phyloP scores from a whole-genome alignment of 225 moss, liverwort and hornwort genomes.

The Physcomitrium patens region DNA sequence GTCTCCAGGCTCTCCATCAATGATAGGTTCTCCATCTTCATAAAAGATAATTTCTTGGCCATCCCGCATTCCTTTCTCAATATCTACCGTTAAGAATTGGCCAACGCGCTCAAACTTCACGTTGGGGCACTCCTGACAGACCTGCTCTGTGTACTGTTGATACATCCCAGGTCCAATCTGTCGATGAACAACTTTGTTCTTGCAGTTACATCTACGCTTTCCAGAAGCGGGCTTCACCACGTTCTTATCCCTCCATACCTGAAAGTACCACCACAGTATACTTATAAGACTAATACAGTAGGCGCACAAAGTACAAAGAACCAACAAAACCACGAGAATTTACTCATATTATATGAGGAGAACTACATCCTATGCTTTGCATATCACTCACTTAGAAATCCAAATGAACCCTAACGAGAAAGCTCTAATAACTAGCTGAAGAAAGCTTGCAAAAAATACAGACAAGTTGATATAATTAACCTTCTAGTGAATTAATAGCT shows the following conservation, averaged over 20 bases:
- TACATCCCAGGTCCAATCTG: conserved; percentile 97
- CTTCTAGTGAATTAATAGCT: too few relatives aligned
- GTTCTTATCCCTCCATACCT: conserved; percentile 96
- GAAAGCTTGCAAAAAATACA: neutral
- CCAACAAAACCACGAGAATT: neutral
- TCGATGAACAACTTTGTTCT: conserved; percentile 84
- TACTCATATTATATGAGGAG: neutral
- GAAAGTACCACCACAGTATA: neutral
- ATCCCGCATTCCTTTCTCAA: conserved; percentile 90
- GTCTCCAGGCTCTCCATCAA: conserved; percentile 92
- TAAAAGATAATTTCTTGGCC: conserved; percentile 94
- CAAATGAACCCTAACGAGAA: neutral
- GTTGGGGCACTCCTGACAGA: conserved; percentile 94
- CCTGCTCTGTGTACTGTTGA: conserved; percentile 96
- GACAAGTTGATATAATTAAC: neutral
- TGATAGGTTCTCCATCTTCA: conserved; percentile 88
- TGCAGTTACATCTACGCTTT: conserved; percentile 94
- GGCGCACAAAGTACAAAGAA: neutral
- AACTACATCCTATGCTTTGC: neutral
- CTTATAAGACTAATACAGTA: neutral
- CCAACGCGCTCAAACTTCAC: conserved; percentile 97
- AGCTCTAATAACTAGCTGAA: neutral
- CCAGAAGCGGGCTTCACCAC: conserved; percentile 87
- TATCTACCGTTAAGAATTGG: conserved; percentile 63
- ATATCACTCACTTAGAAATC: neutral